These are phyloP conservation scores for Cardamine occulta DNA, from an alignment of 345 rosid genomes.

Conservation along the genomic window DNA sequence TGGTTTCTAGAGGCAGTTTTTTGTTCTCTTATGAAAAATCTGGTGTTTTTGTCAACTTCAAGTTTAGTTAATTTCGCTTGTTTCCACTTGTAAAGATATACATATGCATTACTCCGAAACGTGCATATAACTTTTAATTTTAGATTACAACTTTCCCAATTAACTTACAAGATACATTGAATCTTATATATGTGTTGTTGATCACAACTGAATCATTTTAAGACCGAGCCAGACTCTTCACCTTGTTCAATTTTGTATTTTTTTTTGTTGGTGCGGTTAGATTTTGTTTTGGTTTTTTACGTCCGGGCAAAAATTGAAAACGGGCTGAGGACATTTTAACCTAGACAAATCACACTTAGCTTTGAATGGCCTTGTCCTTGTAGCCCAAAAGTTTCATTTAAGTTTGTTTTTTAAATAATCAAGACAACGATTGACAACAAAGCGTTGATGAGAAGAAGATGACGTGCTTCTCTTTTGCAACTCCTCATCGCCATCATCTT, in stretches of 20 bases:
- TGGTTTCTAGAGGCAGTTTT: slow-evolving; percentile 17
- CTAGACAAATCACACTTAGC: not conserved
- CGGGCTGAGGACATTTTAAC: not conserved
- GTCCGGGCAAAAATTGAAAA: not conserved
- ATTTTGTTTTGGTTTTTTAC: not conserved
- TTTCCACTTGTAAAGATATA: slow-evolving; percentile 40
- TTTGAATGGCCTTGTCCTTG: not conserved
- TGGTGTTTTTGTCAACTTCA: slow-evolving; percentile 28
- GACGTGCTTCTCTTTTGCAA: slow-evolving; percentile 37
- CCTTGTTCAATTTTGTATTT: not conserved
- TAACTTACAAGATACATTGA: not conserved
- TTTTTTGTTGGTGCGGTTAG: not conserved
- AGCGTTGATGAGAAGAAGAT: slow-evolving; percentile 20
- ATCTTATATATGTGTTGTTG: not conserved
- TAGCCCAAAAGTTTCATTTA: not conserved
- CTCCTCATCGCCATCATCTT: slow-evolving; percentile 45
- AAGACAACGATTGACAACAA: not conserved
- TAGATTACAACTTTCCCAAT: not conserved
- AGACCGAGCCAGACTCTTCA: not conserved
- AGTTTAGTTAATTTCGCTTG: slow-evolving; percentile 20
- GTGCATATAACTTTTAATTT: not conserved
- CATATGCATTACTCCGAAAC: not conserved
- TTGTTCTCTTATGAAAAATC: not conserved
- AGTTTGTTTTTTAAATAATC: not conserved
- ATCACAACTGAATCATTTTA: not conserved